These are phyloP conservation scores for Sporisorium scitamineum DNA, from an alignment of 1,284 basidiomycete genomes.

Conservation along the genomic window DNA sequence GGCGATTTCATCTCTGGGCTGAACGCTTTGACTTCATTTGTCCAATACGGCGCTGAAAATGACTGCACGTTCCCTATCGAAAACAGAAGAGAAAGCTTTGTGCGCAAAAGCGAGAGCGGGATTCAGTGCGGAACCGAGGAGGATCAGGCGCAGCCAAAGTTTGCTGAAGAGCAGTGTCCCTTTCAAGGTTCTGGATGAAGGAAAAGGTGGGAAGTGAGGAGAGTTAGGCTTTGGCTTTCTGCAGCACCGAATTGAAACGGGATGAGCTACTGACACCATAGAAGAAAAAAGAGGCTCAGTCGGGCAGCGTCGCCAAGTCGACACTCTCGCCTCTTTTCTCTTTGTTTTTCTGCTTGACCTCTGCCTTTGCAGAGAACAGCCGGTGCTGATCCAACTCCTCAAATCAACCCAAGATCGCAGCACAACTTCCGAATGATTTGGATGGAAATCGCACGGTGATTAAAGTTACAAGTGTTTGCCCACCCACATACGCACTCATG, in stretches of 20 bases:
- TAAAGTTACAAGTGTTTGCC: not conserved
- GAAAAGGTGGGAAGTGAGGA: not conserved
- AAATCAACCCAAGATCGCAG: not conserved
- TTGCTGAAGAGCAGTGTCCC: not conserved
- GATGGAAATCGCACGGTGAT: not conserved
- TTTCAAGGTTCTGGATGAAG: not conserved
- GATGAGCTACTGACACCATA: not conserved
- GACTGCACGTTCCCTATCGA: not conserved
- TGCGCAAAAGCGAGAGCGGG: no score
- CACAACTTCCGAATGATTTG: not conserved
- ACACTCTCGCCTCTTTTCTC: not conserved
- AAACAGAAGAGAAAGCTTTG: not conserved
- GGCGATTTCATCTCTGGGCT: not conserved
- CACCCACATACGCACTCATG: not conserved
- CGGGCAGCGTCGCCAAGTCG: slow-evolving; percentile 4
- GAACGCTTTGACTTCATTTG: slow-evolving; percentile 33
- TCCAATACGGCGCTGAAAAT: slow-evolving; percentile 11
- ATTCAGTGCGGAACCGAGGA: not conserved
- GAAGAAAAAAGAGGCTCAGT: not conserved
- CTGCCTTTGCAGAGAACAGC: not conserved
- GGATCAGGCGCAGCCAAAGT: not conserved
- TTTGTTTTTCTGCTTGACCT: not conserved
- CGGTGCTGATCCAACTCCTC: no score
- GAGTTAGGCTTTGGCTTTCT: not conserved
- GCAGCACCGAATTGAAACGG: not conserved